phyloP scores from a whole-genome alignment of 1,139 yeast species.

The Debaryomyces psychrophilus region DNA sequence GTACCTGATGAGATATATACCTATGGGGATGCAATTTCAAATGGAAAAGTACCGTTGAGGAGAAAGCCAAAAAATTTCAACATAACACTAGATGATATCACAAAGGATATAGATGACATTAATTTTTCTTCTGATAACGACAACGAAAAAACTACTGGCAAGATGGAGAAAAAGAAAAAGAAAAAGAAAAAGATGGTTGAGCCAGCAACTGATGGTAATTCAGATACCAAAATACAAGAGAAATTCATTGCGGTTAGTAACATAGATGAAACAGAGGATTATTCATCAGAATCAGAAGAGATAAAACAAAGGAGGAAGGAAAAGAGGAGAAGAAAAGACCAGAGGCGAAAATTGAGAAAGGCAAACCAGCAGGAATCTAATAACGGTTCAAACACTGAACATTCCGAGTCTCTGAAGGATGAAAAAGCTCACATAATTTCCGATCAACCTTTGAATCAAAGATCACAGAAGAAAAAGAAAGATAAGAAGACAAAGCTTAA shows the following conservation, averaged over 20 bases:
- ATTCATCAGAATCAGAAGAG: slow-evolving; percentile 3
- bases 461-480: background rate
- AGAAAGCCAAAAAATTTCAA: slow-evolving; percentile 8
- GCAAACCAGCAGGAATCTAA: slow-evolving; percentile 5
- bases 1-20: background rate
- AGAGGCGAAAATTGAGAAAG: slow-evolving; percentile 7
- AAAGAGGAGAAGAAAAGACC: slow-evolving; percentile 9
- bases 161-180: slow-evolving; percentile 6
- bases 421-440: background rate
- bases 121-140: slow-evolving; percentile 13
- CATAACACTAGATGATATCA: slow-evolving; percentile 25
- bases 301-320: slow-evolving; percentile 1
- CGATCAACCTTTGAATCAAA: background rate
- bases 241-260: background rate
- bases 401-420: background rate
- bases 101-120: slow-evolving; percentile 30
- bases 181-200: background rate
- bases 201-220: background rate
- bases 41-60: background rate
- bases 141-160: background rate
- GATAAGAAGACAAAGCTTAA: slow-evolving; percentile 1
- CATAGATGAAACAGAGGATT: background rate
- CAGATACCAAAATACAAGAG: background rate
- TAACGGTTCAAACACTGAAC: background rate
- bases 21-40: background rate